A percentile compares a stretch with the other conserved stretches of the same genome.
Conservation (phyloP, 352 stramenopile species). For the Pythium brachiatum region DNA sequence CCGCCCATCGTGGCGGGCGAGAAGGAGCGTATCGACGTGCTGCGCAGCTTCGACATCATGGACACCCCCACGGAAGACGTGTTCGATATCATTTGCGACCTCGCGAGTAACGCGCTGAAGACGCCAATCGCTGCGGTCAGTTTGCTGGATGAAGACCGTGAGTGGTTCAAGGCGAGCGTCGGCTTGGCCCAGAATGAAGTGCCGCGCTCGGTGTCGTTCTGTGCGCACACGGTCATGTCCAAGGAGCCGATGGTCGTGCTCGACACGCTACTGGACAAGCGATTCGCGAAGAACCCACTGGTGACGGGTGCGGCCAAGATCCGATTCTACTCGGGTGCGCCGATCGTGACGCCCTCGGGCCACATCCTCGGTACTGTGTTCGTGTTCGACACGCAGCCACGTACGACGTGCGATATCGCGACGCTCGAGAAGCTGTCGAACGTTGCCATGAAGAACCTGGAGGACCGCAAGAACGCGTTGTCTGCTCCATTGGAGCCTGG, state of each 20-base stretch:
- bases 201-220: constrained; percentile 85
- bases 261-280: constrained; percentile 83
- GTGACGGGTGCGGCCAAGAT: constrained; percentile 84
- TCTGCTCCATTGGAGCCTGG: constrained; percentile 57
- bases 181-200: constrained; percentile 84
- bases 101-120: constrained; percentile 84
- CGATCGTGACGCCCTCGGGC: constrained; percentile 78
- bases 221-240: constrained; percentile 84
- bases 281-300: constrained; percentile 84
- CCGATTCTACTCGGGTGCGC: constrained; percentile 81
- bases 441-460: constrained; percentile 88
- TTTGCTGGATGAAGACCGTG: constrained; percentile 81
- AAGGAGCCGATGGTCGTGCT: constrained; percentile 89
- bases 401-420: constrained; percentile 82
- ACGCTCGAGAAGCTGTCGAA: constrained; percentile 88
- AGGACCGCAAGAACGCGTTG: constrained; percentile 87
- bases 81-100: constrained; percentile 89
- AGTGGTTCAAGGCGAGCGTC: constrained; percentile 88
- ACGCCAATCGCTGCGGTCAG: constrained; percentile 84
- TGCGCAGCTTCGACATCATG: constrained; percentile 85
- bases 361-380: constrained; percentile 85
- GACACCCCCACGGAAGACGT: constrained; percentile 83
- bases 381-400: constrained; percentile 85
- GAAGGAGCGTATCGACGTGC: constrained; percentile 66
- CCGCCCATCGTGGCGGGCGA: constrained; percentile 69